Evolutionary conservation across 768 basidiomycete genomes (phyloP).

Genomic region (Mycena rosella): DNA sequence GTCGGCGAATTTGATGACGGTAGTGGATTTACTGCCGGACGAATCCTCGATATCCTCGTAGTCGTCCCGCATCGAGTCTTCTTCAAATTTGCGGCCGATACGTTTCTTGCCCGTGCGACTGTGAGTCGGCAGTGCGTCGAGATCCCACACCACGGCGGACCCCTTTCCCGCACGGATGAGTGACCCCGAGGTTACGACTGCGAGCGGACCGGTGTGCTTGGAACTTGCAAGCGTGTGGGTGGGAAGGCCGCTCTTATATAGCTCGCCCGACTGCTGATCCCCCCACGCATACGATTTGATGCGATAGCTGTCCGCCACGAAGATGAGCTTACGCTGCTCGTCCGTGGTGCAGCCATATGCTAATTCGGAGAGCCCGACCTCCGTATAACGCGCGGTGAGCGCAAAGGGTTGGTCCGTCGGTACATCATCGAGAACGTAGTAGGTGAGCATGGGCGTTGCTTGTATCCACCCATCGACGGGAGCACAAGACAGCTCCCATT

Average conservation of each 20-base stretch:
- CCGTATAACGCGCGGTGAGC: not conserved
- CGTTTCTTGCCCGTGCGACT: constrained; percentile 19
- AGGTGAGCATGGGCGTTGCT: not conserved
- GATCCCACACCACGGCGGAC: constrained; percentile 42
- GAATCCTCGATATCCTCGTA: constrained; percentile 41
- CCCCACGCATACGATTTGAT: constrained; percentile 24
- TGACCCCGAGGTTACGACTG: constrained; percentile 37
- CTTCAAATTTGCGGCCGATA: constrained; percentile 29
- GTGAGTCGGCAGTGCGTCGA: constrained; percentile 40
- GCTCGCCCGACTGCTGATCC: not conserved
- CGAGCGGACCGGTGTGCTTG: constrained; percentile 38
- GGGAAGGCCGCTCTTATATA: constrained; percentile 1
- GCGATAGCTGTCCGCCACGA: not conserved
- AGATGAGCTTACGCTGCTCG: not conserved
- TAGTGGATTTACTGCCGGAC: constrained; percentile 35
- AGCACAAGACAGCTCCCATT: constrained; percentile 9
- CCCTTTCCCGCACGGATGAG: constrained; percentile 45
- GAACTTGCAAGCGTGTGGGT: constrained; percentile 42
- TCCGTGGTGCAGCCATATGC: not conserved
- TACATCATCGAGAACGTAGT: not conserved
- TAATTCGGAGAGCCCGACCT: not conserved
- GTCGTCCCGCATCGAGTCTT: constrained; percentile 22
- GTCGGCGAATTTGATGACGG: constrained; percentile 5
- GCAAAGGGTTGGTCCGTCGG: not conserved
- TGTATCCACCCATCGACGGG: constrained; percentile 20